Percentiles rank a stretch among this genome's conserved stretches.
Conservation (phyloP, 1,139 yeast genomes). For the Diutina rugosa region DNA sequence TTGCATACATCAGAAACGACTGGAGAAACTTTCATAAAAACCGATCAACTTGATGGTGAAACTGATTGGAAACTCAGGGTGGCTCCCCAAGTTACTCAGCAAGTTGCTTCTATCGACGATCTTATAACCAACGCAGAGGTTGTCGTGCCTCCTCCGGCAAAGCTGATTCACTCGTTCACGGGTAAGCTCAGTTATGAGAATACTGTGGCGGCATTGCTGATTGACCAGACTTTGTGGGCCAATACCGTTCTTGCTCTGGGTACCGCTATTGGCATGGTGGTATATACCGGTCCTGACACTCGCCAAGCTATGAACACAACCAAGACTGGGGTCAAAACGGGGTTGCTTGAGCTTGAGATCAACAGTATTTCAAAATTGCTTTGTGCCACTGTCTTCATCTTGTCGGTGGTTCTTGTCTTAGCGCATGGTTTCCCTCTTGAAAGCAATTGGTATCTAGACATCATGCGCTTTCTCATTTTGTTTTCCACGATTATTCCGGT, state of each 20-base stretch:
- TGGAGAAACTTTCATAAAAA: conserved; percentile 89
- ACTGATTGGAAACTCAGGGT: conserved; percentile 95
- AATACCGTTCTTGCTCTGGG: conserved; percentile 95
- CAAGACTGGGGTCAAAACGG: conserved; percentile 79
- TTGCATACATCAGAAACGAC: conserved; percentile 58
- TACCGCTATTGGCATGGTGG: conserved; percentile 72
- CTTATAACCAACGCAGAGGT: conserved; percentile 33
- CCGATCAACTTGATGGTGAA: conserved; percentile 97
- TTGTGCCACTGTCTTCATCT: conserved; percentile 72
- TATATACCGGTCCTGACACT: conserved; percentile 88
- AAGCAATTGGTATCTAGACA: conserved; percentile 73
- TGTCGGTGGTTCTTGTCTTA: conserved; percentile 67
- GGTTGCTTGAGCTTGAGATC: conserved; percentile 81
- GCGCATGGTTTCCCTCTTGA: conserved; percentile 60
- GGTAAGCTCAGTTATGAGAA: conserved; percentile 55
- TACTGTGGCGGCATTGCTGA: conserved; percentile 52
- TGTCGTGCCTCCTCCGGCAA: conserved; percentile 67
- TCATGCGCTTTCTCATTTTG: conserved; percentile 78
- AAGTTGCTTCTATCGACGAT: conserved; percentile 18
- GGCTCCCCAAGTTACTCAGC: conserved; percentile 65
- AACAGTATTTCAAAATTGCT: conserved; percentile 78
- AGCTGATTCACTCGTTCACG: conserved; percentile 66
- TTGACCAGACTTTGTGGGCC: conserved; percentile 96
- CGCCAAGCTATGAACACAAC: conserved; percentile 93
- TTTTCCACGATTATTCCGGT: conserved; percentile 96